These are phyloP conservation scores for Elongisporangium undulatum DNA, from an alignment of 352 stramenopile genomes.

Conservation along the genomic window DNA sequence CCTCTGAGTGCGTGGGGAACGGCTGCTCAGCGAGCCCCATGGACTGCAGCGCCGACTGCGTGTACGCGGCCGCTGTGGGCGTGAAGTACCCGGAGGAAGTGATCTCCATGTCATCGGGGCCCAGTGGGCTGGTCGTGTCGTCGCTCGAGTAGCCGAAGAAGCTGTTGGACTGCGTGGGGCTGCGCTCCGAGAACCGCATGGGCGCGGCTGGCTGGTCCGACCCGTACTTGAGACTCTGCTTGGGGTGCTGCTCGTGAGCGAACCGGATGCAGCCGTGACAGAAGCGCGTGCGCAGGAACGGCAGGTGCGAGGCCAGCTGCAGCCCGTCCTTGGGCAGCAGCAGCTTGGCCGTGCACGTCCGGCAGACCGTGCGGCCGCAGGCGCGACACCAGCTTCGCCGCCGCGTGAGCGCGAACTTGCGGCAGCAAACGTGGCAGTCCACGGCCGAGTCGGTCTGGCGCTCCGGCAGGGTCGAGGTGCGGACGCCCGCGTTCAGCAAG, in stretches of 20 bases:
- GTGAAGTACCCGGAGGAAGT: neutral
- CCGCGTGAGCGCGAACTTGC: neutral
- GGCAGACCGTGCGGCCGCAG: neutral
- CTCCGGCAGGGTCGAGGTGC: neutral
- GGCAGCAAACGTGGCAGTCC: neutral
- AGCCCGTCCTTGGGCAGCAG: constrained; percentile 11
- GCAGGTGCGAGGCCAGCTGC: neutral
- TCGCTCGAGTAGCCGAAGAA: neutral
- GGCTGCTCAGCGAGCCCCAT: neutral
- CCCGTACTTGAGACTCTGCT: neutral
- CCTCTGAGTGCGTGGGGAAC: neutral
- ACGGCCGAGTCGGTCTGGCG: neutral
- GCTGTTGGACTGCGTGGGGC: neutral
- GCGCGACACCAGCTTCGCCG: neutral
- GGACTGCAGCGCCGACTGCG: neutral
- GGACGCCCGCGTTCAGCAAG: constrained; percentile 14
- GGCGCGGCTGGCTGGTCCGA: neutral
- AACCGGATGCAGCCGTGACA: constrained; percentile 16
- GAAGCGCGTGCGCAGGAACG: constrained; percentile 6
- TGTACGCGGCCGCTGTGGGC: neutral
- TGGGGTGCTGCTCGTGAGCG: constrained; percentile 2
- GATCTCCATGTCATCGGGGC: neutral
- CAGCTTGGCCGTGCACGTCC: constrained; percentile 7
- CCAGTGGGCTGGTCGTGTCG: neutral
- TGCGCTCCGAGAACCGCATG: neutral